phyloP scores from a whole-genome alignment of 805 yeast species.

The Candida hungchunana region DNA sequence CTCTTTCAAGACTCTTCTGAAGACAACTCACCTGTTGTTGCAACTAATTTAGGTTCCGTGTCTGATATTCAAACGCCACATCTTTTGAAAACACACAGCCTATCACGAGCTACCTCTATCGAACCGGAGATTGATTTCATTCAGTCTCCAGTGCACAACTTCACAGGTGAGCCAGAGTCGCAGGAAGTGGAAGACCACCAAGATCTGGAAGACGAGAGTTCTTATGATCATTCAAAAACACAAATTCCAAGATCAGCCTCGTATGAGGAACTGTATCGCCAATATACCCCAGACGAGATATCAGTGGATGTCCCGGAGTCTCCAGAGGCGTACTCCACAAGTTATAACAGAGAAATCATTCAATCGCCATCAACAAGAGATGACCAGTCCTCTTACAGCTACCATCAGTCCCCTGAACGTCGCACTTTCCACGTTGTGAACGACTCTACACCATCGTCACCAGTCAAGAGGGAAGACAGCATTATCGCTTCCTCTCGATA shows the following conservation, averaged over 20 bases:
- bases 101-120: slow-evolving; percentile 6
- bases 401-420: slow-evolving; percentile 8
- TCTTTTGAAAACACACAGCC: neutral
- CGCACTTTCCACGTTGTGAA: slow-evolving; percentile 12
- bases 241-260: slow-evolving; percentile 5
- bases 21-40: no score
- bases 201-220: neutral
- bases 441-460: slow-evolving; percentile 3
- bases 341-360: neutral
- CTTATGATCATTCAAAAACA: neutral
- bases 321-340: neutral
- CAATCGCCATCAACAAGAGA: slow-evolving; percentile 4
- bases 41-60: no score
- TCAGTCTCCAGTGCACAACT: slow-evolving; percentile 4
- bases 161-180: no score
- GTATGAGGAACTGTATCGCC: slow-evolving; percentile 3
- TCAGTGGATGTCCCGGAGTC: neutral
- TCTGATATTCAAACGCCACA: slow-evolving; percentile 2
- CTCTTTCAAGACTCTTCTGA: slow-evolving; percentile 23
- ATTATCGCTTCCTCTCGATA: neutral
- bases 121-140: slow-evolving; percentile 10
- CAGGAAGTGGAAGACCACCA: no score
- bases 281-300: neutral
- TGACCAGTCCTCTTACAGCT: slow-evolving; percentile 9
- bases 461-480: neutral